Evolutionary conservation across 768 basidiomycete genomes (phyloP).

Genomic region (Psilocybe sp.): DNA sequence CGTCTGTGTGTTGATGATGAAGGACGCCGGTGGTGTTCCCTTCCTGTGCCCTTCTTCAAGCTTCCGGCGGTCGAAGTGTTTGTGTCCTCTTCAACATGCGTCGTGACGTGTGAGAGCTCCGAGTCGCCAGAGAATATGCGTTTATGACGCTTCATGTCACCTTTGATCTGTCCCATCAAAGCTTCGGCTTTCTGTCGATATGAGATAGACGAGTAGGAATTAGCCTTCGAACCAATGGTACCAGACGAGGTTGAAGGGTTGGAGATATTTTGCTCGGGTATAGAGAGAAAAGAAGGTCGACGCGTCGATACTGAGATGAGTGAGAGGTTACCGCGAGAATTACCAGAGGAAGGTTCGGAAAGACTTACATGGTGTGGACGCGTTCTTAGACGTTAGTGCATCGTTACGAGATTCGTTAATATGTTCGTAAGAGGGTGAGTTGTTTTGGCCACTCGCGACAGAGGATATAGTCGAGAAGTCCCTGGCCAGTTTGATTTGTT

Average conservation of each 20-base stretch:
- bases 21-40: constrained; percentile 33
- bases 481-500: constrained; percentile 73
- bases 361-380: constrained; percentile 4
- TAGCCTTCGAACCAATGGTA: constrained; percentile 29
- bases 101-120: constrained; percentile 43
- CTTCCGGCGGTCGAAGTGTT: constrained; percentile 16
- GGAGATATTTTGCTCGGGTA: constrained; percentile 26
- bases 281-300: constrained; percentile 29
- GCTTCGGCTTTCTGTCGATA: constrained; percentile 77
- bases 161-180: constrained; percentile 84
- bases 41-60: constrained; percentile 11
- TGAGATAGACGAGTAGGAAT: constrained; percentile 56
- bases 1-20: constrained; percentile 30
- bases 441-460: constrained; percentile 39
- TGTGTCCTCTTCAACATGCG: constrained; percentile 30
- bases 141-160: constrained; percentile 72
- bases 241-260: constrained; percentile 28
- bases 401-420: constrained; percentile 6
- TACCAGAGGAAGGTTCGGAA: neutral
- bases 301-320: constrained; percentile 24
- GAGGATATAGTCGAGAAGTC: constrained; percentile 78
- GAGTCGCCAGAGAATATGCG: constrained; percentile 70
- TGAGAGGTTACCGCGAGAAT: neutral
- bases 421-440: constrained; percentile 19
- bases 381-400: constrained; percentile 6